Evolutionary conservation across 225 moss, liverwort and hornwort genomes (phyloP), one percentile per base, ranked within the genome.

Genomic region (Polytrichum formosum): DNA sequence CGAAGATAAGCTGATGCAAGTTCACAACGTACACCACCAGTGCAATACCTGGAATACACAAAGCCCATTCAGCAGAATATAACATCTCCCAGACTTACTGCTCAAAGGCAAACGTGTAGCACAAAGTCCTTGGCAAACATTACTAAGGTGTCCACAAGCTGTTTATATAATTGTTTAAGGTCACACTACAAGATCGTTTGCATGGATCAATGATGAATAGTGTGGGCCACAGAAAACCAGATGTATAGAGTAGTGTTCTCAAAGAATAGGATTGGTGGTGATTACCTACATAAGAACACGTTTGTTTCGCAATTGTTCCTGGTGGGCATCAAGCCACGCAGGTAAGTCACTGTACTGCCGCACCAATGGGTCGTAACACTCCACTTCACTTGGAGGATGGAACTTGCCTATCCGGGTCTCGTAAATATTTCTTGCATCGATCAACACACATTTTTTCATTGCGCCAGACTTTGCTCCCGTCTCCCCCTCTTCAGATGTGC

Each of bases 311-410:
- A 98, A 73, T 30, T 74, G 78, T 26, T 87, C 94, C 81, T 86
- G 86, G 73, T 98, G 79, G 61, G 79, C 88, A 75, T 98, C 97
- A 69, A 98, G 85, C 97, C 97, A 98, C 46, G 68, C 80, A 55
- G 98, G 92, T n/a, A 98, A 77, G 70, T 98, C 98, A 70, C 98
- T 94, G 70, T 91, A 98, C 83, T 98, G 91, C 63, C 98, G 94
- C 53, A 98, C 65, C 70, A 64, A 68, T 5, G 94, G 98, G 67
- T 94, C 85, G 55, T 88, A 61, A 63, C 88, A 81, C 73, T 84
- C 74, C 54, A 98, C 82, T 4, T 90, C 88, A 23, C 68, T 10
- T 1, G 88, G 87, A 2, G 88, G 88, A 54, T 67, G 35, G 75
- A 98, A 91, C 77, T 79, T 91, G 53, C 98, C 98, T 61, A 98